Conservation (phyloP, 371 early-diverging fungal genomes). For the Mucor circinelloides region DNA sequence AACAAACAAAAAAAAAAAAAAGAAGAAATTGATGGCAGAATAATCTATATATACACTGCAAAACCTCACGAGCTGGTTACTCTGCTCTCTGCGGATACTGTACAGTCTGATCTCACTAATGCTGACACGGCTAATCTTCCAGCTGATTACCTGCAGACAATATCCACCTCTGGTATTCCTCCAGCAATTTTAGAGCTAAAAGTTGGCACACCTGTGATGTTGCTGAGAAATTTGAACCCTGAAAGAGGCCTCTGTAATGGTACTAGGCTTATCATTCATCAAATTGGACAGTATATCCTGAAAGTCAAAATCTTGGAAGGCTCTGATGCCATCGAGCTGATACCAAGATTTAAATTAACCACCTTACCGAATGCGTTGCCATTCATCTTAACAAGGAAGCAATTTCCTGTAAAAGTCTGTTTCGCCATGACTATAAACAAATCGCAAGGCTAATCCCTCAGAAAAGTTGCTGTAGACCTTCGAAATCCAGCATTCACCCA, state of each 20-base stretch:
- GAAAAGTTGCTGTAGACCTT: background rate
- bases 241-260: constrained; percentile 32
- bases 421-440: constrained; percentile 10
- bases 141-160: background rate
- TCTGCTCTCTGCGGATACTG: background rate
- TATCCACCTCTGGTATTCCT: background rate
- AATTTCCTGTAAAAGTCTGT: constrained; percentile 1
- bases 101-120: background rate
- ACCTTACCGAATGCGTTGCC: no score
- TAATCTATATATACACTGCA: no score
- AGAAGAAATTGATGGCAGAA: no score
- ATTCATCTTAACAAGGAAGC: constrained; percentile 7
- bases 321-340: background rate
- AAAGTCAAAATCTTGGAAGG: background rate
- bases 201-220: background rate
- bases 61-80: no score
- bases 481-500: constrained; percentile 4
- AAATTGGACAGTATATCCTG: background rate
- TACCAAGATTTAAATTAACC: background rate
- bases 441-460: background rate
- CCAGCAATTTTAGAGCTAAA: constrained; percentile 9
- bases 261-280: constrained; percentile 5
- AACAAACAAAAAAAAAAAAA: no score
- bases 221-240: constrained; percentile 6
- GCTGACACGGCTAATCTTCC: background rate